Percentiles rank a stretch among this genome's conserved stretches.
phyloP scores from a whole-genome alignment of 2,329 filamentous ascomycete genomes.

The Pseudogymnoascus sp. region DNA sequence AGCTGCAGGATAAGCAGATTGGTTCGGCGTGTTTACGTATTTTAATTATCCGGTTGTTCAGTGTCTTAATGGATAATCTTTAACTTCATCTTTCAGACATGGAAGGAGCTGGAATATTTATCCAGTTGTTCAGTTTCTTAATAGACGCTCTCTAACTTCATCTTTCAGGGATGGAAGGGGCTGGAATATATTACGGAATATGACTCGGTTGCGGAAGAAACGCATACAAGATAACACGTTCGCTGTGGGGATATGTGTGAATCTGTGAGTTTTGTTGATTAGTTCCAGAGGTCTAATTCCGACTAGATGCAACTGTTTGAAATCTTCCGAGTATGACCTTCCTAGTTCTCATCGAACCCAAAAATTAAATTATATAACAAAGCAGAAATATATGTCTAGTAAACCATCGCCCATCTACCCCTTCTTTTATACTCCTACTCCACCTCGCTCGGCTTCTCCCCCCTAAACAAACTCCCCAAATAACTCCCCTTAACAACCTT shows the following conservation, averaged over 20 bases:
- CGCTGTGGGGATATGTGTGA: not conserved
- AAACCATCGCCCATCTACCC: not conserved
- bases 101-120: not conserved
- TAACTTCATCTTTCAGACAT: not conserved
- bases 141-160: not conserved
- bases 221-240: not conserved
- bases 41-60: not conserved
- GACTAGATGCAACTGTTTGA: not conserved
- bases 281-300: not conserved
- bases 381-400: not conserved
- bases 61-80: not conserved
- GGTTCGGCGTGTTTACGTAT: not conserved
- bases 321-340: not conserved
- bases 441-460: not conserved
- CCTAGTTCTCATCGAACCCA: not conserved
- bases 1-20: not conserved
- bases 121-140: not conserved
- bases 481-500: not conserved
- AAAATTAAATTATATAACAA: not conserved
- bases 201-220: not conserved
- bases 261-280: not conserved
- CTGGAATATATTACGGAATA: not conserved
- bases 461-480: not conserved
- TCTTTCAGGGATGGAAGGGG: not conserved
- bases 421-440: not conserved